phyloP scores from a whole-genome alignment of 148 eudicot genomes.

The Tetragonia tetragonoides region DNA sequence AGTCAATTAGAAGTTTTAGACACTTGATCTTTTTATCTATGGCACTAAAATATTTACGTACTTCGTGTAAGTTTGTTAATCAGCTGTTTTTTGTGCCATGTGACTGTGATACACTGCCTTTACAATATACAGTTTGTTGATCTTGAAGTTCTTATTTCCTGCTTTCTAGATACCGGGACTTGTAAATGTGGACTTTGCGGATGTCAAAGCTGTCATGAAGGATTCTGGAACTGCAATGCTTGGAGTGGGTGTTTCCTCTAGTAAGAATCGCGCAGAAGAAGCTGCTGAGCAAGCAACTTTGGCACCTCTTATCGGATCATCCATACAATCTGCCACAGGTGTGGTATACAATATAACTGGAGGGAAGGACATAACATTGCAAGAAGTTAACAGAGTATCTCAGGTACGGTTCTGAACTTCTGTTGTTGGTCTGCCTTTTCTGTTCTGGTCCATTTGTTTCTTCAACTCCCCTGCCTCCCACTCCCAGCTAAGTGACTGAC shows the following conservation, averaged over 20 bases:
- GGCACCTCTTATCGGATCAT: conserved; percentile 96
- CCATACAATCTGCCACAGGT: conserved; percentile 98
- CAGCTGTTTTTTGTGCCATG: no score
- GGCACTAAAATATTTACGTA: no score
- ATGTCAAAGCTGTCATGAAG: conserved; percentile 96
- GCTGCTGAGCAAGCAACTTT: conserved; percentile 99
- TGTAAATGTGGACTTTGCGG: conserved; percentile 98
- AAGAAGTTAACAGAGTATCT: conserved; percentile 97
- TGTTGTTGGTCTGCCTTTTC: no score
- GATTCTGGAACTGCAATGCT: conserved; percentile 99
- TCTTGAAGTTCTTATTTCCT: conserved; percentile 13
- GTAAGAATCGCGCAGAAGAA: conserved; percentile 99
- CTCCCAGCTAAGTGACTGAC: no score
- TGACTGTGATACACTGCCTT: no score
- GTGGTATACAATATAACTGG: conserved; percentile 98
- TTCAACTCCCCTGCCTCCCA: no score
- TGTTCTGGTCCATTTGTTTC: no score
- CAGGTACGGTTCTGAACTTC: conserved; percentile 49
- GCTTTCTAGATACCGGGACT: conserved; percentile 85
- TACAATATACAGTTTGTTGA: not conserved
- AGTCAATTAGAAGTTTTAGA: no score
- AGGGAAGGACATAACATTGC: conserved; percentile 92
- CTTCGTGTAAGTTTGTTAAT: no score
- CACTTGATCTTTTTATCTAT: no score
- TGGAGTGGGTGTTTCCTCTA: conserved; percentile 95